Percentiles rank a stretch among this genome's conserved stretches.
phyloP scores from a whole-genome alignment of 257 asterid species.

The Leptodermis oblonga region DNA sequence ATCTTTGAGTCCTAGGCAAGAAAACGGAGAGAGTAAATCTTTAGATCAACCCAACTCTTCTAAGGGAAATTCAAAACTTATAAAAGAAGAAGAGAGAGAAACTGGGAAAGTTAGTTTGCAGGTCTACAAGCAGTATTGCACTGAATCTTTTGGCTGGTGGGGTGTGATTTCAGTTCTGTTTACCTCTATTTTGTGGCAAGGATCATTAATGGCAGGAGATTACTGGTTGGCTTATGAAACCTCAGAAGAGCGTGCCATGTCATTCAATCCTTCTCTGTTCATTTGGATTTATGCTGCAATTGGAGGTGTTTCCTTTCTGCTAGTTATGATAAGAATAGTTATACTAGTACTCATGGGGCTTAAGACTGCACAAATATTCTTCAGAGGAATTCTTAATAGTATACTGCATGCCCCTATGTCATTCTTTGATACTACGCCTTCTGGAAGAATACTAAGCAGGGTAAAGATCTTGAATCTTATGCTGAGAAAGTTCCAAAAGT shows the following conservation, averaged over 20 bases:
- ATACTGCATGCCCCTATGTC: conserved; percentile 97
- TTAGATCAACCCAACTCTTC: conserved; percentile 31
- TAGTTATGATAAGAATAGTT: conserved; percentile 51
- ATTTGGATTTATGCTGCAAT: conserved; percentile 59
- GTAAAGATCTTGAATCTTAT: conserved; percentile 35
- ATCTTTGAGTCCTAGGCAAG: conserved; percentile 44
- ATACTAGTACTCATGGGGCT: conserved; percentile 67
- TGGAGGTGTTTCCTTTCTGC: conserved; percentile 36
- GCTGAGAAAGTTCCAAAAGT: neutral
- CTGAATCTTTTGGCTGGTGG: conserved; percentile 83
- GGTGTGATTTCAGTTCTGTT: conserved; percentile 53
- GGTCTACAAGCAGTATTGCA: conserved; percentile 77
- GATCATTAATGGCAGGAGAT: conserved; percentile 64
- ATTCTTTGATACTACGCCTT: conserved; percentile 95
- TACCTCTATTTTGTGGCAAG: conserved; percentile 67
- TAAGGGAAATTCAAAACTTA: conserved; percentile 60
- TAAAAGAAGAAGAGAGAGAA: conserved; percentile 87
- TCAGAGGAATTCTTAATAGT: conserved; percentile 66
- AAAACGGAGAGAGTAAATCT: conserved; percentile 41
- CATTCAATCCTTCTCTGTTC: conserved; percentile 70
- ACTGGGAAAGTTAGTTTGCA: conserved; percentile 66
- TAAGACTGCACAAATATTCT: conserved; percentile 84
- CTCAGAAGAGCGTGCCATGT: conserved; percentile 46
- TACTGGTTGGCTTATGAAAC: conserved; percentile 96
- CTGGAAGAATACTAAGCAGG: conserved; percentile 94